These are phyloP conservation scores for Entomortierella beljakovae DNA, from an alignment of 192 early-diverging fungal species.

Conservation along the genomic window DNA sequence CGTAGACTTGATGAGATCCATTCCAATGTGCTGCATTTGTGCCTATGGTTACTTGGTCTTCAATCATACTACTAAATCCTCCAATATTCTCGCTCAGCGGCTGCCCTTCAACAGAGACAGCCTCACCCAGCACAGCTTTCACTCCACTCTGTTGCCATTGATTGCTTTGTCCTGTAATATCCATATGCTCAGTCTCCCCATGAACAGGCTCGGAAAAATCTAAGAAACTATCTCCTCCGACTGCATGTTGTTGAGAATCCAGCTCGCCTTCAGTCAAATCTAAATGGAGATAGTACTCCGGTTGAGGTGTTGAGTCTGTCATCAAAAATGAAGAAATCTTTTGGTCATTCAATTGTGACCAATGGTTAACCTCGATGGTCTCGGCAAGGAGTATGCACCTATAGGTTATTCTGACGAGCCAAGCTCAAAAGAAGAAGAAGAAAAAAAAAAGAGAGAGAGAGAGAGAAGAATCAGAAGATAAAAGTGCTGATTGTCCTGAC, in stretches of 20 bases:
- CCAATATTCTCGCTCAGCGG: neutral
- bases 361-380: too few species aligned
- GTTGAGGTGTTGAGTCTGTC: constrained; percentile 36
- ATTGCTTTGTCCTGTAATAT: neutral
- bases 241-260: constrained; percentile 12
- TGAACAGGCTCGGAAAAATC: constrained; percentile 18
- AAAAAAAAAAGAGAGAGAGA: neutral
- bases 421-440: neutral
- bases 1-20: constrained; percentile 15
- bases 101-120: neutral
- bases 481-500: too few species aligned
- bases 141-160: neutral
- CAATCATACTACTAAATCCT: constrained; percentile 1
- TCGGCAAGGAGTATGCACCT: too few species aligned
- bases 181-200: neutral
- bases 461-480: neutral
- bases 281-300: constrained; percentile 43
- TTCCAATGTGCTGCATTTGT: constrained; percentile 13
- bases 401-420: neutral
- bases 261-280: constrained; percentile 28
- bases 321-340: constrained; percentile 7
- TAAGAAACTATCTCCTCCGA: constrained; percentile 13
- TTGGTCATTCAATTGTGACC: too few species aligned
- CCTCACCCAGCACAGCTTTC: neutral
- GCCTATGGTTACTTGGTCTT: neutral